Evolutionary conservation across 2,329 filamentous ascomycete genomes (phyloP), one percentile per base, ranked within the genome.

Genomic region (Diplocarpon mali): DNA sequence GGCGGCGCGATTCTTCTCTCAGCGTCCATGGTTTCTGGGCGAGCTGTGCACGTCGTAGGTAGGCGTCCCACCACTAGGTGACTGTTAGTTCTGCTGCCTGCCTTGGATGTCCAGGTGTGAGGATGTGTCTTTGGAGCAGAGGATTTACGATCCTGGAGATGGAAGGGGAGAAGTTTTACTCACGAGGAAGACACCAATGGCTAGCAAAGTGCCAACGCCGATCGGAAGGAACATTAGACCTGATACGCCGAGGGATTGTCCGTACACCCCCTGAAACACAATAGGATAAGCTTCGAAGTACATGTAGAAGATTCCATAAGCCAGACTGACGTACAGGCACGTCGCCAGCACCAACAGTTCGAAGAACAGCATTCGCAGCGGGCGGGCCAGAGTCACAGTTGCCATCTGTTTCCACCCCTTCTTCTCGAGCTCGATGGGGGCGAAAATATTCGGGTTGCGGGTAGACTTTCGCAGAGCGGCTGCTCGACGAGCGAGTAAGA

Each of bases 221-320:
- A 81, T 70, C 45, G 72, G 74, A 31, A 79, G 64, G 64, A 82
- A 82, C 51, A 78, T 71, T 8, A 81, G 67, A 10, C 77, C 76
- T 44, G 73, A 63, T 42, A 77, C 59, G 28, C 77, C 76, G 2
- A 72, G 61, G 46, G 67, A 72, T 69, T 83, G 78, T 53, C 63
- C 57, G 60, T 84, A 83, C 48, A 73, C 65, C 14, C 67, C 68
- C 11, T 69, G 66, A 57, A 80, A 83, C 47, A 83, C 74, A 15
- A 80, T 66, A 3, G 78, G 77, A 59, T 82, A 83, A 13, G 73
- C 73, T 57, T 82, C 76, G 55, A 83, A 83, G 61, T 71, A 82
- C 47, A 71, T 73, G 55, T 76, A 77, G 65, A 76, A 78, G 53
- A 76, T 78, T 37, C 68, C 73, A 60, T 80, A 83, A 48, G 74